phyloP scores from a whole-genome alignment of 352 stramenopile species.

The Phytophthora agathidicida region DNA sequence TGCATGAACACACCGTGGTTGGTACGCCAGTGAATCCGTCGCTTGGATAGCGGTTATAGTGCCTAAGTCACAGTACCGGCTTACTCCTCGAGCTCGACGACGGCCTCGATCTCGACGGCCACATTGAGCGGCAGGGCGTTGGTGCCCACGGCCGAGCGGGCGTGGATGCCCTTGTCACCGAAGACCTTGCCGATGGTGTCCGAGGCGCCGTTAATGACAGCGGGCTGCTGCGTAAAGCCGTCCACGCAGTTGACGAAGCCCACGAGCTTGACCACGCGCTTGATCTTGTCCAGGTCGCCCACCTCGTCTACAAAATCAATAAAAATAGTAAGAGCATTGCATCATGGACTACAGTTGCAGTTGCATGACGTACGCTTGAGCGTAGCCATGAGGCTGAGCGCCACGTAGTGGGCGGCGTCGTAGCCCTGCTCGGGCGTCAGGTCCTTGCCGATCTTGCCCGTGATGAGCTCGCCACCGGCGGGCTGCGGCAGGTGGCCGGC shows the following conservation, averaged over 20 bases:
- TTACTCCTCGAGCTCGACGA: conserved; percentile 94
- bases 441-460: conserved; percentile 90
- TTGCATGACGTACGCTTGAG: conserved; percentile 84
- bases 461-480: conserved; percentile 77
- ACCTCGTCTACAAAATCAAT: conserved; percentile 61
- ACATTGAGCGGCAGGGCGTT: conserved; percentile 97
- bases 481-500: conserved; percentile 84
- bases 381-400: conserved; percentile 91
- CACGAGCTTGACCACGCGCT: conserved; percentile 95
- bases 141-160: conserved; percentile 95
- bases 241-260: conserved; percentile 97
- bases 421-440: conserved; percentile 91
- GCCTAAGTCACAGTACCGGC: background rate
- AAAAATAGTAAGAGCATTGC: background rate
- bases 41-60: background rate
- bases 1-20: conserved; percentile 1
- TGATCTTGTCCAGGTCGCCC: conserved; percentile 94
- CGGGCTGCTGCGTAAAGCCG: conserved; percentile 91
- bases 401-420: conserved; percentile 89
- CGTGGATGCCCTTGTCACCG: conserved; percentile 88
- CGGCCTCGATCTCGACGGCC: conserved; percentile 96
- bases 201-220: conserved; percentile 96
- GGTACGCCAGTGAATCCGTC: background rate
- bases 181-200: conserved; percentile 94
- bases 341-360: no score